phyloP scores from a whole-genome alignment of 2,329 filamentous ascomycete genomes.

The Colletotrichum tamarilloi region DNA sequence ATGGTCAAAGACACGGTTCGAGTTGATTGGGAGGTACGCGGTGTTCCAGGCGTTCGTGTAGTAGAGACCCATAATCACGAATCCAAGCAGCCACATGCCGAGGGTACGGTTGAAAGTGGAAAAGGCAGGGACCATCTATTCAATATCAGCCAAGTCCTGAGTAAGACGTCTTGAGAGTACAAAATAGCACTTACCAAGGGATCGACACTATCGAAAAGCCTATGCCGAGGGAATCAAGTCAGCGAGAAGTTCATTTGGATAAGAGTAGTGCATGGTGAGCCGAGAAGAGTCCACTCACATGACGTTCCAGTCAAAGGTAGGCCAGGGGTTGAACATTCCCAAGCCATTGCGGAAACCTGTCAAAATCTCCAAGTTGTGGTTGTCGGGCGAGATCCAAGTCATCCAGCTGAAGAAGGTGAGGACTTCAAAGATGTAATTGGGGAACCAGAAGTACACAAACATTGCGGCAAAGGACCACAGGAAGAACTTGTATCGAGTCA shows the following conservation, averaged over 20 bases:
- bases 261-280: not conserved
- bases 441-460: conserved; percentile 67
- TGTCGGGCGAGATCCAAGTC: conserved; percentile 62
- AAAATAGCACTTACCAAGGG: conserved; percentile 1
- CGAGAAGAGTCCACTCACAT: conserved; percentile 21
- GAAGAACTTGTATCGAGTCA: conserved; percentile 61
- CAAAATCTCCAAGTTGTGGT: conserved; percentile 49
- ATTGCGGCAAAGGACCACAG: conserved; percentile 54
- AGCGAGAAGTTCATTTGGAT: not conserved
- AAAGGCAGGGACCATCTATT: conserved; percentile 47
- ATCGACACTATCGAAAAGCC: conserved; percentile 38
- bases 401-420: conserved; percentile 63
- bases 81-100: conserved; percentile 43
- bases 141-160: not conserved
- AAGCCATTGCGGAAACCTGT: conserved; percentile 51
- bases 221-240: not conserved
- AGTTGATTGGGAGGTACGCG: conserved; percentile 53
- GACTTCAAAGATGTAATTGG: conserved; percentile 61
- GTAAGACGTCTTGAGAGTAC: too few species aligned
- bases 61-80: conserved; percentile 45
- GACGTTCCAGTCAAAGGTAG: conserved; percentile 59
- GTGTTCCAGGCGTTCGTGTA: conserved; percentile 49
- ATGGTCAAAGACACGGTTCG: conserved; percentile 52
- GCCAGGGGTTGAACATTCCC: conserved; percentile 55
- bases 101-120: conserved; percentile 48